Base-by-base conservation (phyloP, 495 filamentous ascomycete genomes). In the Filosporella fistucella region DNA sequence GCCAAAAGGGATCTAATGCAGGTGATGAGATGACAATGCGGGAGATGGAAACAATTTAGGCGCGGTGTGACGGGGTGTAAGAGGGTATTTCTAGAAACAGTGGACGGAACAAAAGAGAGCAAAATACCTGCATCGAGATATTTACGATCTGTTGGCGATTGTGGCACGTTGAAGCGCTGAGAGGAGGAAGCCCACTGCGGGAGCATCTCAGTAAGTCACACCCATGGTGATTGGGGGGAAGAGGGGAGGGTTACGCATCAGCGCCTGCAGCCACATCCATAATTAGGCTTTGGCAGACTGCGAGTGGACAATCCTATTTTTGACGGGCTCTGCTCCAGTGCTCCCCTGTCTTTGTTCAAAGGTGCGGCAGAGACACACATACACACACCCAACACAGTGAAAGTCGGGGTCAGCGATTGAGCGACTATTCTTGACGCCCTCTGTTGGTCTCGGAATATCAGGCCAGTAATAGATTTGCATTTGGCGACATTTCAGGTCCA, bases 1-100 rank as follows among this genome's bases (percentile, higher is more conserved):
- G 58, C 56, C 46, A 58, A 49, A 57, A 42, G 52, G 8, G 57
- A 39, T 30, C 57, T 43, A 42, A 61, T 59, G 51, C 62, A 63
- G 46, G 60, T 55, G 59, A 60, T 44, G 56, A 57, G 52, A 28
- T 52, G 46, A 45, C 24, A 43, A 47, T 58, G 56, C 49, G 40
- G 51, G 42, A 34, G 52, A 52, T 11, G 45, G 57, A 47, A 56
- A 52, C 56, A 50, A 35, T 22, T 52, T 56, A 60, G 42, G 57
- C 53, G 53, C 54, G 52, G 43, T 45, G 35, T 45, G 42, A 49
- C 24, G 25, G n/a, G n/a, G n/a, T n/a, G n/a, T 14, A 7, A 17
- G 21, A n/a, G 4, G 34, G 46, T 58, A 49, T 55, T 46, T 49
- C 49, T 35, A 54, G 41, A 52, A 48, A 34, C 24, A 43, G 13